These are phyloP conservation scores for Xylaria hypoxylon DNA, from an alignment of 2,329 filamentous ascomycete genomes.

Conservation along the genomic window DNA sequence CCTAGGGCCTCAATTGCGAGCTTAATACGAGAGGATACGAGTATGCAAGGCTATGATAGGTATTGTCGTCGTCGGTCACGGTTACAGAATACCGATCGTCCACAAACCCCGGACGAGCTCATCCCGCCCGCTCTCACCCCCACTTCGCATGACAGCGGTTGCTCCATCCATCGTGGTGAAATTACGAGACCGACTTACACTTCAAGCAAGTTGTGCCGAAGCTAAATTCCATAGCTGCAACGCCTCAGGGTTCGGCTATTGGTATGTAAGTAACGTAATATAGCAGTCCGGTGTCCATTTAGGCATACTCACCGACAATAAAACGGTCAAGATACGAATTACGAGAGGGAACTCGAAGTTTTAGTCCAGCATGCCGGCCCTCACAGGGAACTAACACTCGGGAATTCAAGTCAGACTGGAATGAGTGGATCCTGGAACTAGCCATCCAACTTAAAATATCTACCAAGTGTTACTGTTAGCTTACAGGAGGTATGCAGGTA, in stretches of 20 bases:
- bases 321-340: background rate
- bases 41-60: background rate
- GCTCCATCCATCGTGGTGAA: background rate
- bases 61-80: slow-evolving; percentile 28
- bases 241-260: no score
- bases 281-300: slow-evolving; percentile 8
- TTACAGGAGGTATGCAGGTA: no score
- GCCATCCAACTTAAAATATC: no score
- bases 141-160: slow-evolving; percentile 12
- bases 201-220: slow-evolving; percentile 1
- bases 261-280: background rate
- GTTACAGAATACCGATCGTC: slow-evolving; percentile 13
- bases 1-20: background rate
- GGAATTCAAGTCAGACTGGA: no score
- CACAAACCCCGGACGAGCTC: slow-evolving; percentile 7
- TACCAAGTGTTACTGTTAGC: no score
- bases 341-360: slow-evolving; percentile 3
- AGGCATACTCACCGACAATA: background rate
- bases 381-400: no score
- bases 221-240: background rate
- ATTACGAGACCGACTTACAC: background rate
- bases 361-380: background rate
- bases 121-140: slow-evolving; percentile 22
- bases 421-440: no score
- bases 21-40: slow-evolving; percentile 20